Base-by-base conservation (phyloP, 2,329 filamentous ascomycete genomes). In the Anthostomella pinea region DNA sequence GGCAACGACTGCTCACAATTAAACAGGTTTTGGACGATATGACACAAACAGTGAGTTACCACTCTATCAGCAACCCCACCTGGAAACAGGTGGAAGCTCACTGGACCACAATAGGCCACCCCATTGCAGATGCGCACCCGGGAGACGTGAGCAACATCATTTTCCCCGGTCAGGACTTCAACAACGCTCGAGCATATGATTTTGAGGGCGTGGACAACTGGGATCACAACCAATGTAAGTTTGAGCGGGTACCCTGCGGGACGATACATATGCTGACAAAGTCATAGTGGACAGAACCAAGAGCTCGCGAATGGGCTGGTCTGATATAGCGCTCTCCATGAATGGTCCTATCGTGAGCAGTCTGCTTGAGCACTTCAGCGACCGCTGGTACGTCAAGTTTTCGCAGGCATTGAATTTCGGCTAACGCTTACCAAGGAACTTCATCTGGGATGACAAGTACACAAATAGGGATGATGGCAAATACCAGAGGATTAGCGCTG, bases 91-190 rank as follows among this genome's bases (percentile, higher is more conserved):
- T 14, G 9, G 30, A 14, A n/a, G 20, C 20, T 50, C 33, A 50
- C 52, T 33, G n/a, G 46, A 11, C 8, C 20, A 33, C 40, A 39
- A 41, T 14, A 72, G 70, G 65, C 40, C 90, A 96, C 59, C 79
- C 85, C 1, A 88, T 95, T 46, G 79, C 88, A 4, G 88, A 94
- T 62, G 82, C 81, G 10, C 89, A 95, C 57, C 87, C 88, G 0
- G 79, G 78, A 3, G 77, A 95, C 58, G 59, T 94, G 16, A 79
- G 87, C 40, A 69, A 77, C 17, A 87, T 87, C 27, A 63, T 95
- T 8, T 95, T 91, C 61, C 87, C 88, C 0, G 89, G 90, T 1
- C 90, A 95, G 57, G 90, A 95, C 54, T 95, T 87, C 68, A 95
- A 95, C 66, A 95, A 95, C 51, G 87, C 88, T 16, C 74, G 81